Evolutionary conservation across 768 basidiomycete genomes (phyloP), one percentile per base, ranked within the genome.

Genomic region (Trametes cubensis): DNA sequence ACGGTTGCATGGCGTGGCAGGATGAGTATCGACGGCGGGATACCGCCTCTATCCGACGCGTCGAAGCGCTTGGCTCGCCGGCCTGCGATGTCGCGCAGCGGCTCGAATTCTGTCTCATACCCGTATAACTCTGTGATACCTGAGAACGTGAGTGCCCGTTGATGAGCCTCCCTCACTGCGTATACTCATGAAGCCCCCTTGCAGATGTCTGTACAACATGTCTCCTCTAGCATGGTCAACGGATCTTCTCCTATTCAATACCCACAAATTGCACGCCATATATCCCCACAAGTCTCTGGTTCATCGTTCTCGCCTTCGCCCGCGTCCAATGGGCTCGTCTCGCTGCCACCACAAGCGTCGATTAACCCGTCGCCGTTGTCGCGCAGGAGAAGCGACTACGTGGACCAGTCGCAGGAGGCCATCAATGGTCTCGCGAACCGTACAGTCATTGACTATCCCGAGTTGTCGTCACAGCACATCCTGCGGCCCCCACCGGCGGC

Each of bases 311-410:
- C 80, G 20, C 69, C 81, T 25, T 74, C 78, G 11, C 63, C 79
- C 49, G 69, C 75, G 30, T 66, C 72, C 39, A 81, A 81, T 62
- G 74, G 72, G 18, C 62, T 77, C 49, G 76, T 76, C 30, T 78
- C 90, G 0, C 82, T 89, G 0, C 94, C 92, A 13, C 94, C 94
- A 2, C 88, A 86, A 72, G 92, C 92, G 11, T 92, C 94, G 28
- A 87, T 94, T 64, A 92, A 92, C 67, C 86, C 88, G 26, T 87
- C 88, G 18, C 81, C 89, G 6, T 78, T 93, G 5, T 81, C 90
- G 6, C 82, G 91, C 58, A 85, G 90, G 57, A 74, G 83, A 48
- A 89, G 85, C 65, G 91, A 94, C 65, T 94, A 87, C 69, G 77
- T 92, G 49, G 92, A 94, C 71, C 92, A 90, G 69, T 83, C 86